A percentile compares a stretch with the other conserved stretches of the same genome.
phyloP scores from a whole-genome alignment of 352 stramenopile species.

The Phytophthora kernoviae region DNA sequence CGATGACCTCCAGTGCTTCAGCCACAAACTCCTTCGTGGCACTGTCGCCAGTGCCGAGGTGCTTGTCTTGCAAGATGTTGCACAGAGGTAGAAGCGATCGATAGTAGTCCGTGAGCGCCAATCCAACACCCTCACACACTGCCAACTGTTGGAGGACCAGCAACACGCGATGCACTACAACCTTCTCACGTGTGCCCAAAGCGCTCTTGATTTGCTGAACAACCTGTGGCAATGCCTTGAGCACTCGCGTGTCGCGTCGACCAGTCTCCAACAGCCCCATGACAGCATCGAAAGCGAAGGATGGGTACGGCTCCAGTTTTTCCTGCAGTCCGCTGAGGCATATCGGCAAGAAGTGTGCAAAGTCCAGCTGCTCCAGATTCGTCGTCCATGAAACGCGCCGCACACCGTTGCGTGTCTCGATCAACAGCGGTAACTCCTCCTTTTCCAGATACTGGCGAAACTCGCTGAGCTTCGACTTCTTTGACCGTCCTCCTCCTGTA shows the following conservation, averaged over 20 bases:
- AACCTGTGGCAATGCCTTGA: constrained; percentile 57
- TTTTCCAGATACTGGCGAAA: constrained; percentile 77
- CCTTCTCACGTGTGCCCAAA: constrained; percentile 66
- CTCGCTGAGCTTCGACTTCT: constrained; percentile 67
- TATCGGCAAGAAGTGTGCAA: constrained; percentile 72
- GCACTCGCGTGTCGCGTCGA: constrained; percentile 48
- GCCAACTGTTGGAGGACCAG: constrained; percentile 74
- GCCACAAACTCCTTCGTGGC: constrained; percentile 61
- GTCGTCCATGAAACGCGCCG: constrained; percentile 65
- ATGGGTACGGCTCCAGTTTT: constrained; percentile 69
- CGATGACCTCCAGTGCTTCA: constrained; percentile 72
- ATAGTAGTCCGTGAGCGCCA: constrained; percentile 71
- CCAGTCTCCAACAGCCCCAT: constrained; percentile 71
- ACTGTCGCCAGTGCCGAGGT: constrained; percentile 70
- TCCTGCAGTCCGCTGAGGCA: constrained; percentile 79
- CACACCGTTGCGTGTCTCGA: constrained; percentile 47
- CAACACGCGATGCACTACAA: constrained; percentile 69
- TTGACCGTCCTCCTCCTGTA: constrained; percentile 56
- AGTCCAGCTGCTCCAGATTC: constrained; percentile 61
- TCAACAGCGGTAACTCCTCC: constrained; percentile 63
- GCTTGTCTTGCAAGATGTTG: constrained; percentile 83
- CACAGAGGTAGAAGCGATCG: constrained; percentile 76
- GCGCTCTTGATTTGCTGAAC: constrained; percentile 70
- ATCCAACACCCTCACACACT: constrained; percentile 73
- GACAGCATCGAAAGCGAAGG: constrained; percentile 68